These are phyloP conservation scores for Chamaenerion angustifolium DNA, from an alignment of 345 rosid genomes.

Conservation along the genomic window DNA sequence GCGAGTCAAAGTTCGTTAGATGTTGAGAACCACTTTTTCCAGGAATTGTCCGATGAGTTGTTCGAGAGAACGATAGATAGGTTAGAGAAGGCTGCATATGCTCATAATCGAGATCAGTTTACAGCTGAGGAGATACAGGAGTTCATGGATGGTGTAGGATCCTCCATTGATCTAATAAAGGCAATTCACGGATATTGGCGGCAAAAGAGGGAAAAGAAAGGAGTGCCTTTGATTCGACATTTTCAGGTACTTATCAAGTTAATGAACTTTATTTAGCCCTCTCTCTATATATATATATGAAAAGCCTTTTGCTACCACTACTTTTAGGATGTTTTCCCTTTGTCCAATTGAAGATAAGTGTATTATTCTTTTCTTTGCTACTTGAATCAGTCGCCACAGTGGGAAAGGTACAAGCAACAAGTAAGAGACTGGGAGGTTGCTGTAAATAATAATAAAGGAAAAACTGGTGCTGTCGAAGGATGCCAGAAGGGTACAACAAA, in stretches of 20 bases:
- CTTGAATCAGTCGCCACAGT: conserved; percentile 54
- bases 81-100: conserved; percentile 82
- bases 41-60: conserved; percentile 37
- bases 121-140: conserved; percentile 53
- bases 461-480: conserved; percentile 24
- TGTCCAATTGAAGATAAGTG: too few relatives aligned
- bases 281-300: not conserved
- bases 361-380: too few relatives aligned
- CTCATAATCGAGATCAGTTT: conserved; percentile 54
- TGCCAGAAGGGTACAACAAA: conserved; percentile 27
- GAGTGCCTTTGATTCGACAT: conserved; percentile 85
- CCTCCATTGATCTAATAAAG: conserved; percentile 28
- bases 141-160: conserved; percentile 39
- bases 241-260: conserved; percentile 55
- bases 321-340: too few relatives aligned
- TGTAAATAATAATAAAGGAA: conserved; percentile 30
- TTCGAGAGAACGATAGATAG: conserved; percentile 76
- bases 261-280: conserved; percentile 2
- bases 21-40: conserved; percentile 18
- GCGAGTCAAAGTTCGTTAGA: conserved; percentile 28
- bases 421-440: conserved; percentile 64
- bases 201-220: conserved; percentile 62
- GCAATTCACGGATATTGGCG: conserved; percentile 57
- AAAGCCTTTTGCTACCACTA: too few relatives aligned
- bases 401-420: conserved; percentile 81